A percentile compares a stretch with the other conserved stretches of the same genome.
phyloP scores from a whole-genome alignment of 129 eudicot genomes.

The Silybum marianum region DNA sequence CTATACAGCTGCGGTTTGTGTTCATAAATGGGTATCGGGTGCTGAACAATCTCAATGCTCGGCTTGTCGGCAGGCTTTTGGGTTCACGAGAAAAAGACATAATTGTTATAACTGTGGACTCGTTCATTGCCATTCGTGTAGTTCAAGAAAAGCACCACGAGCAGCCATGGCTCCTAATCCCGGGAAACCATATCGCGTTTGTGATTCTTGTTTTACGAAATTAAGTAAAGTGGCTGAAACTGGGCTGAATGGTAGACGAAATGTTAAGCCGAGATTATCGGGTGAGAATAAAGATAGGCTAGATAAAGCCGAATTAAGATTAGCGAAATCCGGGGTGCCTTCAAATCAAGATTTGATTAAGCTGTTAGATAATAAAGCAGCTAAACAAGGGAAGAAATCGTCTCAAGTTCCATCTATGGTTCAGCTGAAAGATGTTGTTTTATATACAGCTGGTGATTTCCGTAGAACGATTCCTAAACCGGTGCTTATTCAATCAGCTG shows the following conservation, averaged over 20 bases:
- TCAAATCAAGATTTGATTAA: slow-evolving; percentile 83
- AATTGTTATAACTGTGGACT: slow-evolving; percentile 97
- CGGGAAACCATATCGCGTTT: slow-evolving; percentile 86
- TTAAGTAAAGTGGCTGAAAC: slow-evolving; percentile 73
- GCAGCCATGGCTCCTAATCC: slow-evolving; percentile 98
- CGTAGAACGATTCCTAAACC: slow-evolving; percentile 70
- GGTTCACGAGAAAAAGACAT: slow-evolving; percentile 93
- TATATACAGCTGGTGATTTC: slow-evolving; percentile 50
- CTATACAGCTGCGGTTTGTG: slow-evolving; percentile 88
- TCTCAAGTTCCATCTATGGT: slow-evolving; percentile 68
- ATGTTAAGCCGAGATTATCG: slow-evolving; percentile 72
- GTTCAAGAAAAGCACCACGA: slow-evolving; percentile 76
- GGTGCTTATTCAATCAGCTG: slow-evolving; percentile 51
- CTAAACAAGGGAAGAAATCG: slow-evolving; percentile 61
- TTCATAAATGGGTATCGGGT: slow-evolving; percentile 97
- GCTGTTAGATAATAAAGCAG: slow-evolving; percentile 87
- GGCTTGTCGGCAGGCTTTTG: slow-evolving; percentile 94
- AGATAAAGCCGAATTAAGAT: slow-evolving; percentile 75
- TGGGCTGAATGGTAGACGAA: slow-evolving; percentile 50
- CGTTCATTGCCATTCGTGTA: slow-evolving; percentile 94
- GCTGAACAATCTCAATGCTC: slow-evolving; percentile 97
- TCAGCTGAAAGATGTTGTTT: slow-evolving; percentile 81
- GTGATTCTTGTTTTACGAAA: slow-evolving; percentile 85
- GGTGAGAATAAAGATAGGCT: slow-evolving; percentile 53
- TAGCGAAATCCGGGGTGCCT: slow-evolving; percentile 38